Percentiles rank a stretch among this genome's conserved stretches.
phyloP scores from a whole-genome alignment of 306 rosid genomes.

The Fragaria vesca region DNA sequence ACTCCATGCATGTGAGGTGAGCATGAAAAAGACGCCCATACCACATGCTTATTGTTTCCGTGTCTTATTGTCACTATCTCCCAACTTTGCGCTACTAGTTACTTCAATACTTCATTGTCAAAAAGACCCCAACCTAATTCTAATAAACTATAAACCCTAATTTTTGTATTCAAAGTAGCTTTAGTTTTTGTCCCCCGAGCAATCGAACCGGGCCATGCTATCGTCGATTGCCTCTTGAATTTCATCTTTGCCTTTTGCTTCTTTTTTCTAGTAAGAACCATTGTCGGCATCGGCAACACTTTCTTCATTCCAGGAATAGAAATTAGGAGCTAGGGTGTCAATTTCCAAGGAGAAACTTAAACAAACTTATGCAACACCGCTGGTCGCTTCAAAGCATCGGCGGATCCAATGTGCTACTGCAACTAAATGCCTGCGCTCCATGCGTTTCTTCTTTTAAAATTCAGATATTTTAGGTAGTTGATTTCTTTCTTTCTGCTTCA shows the following conservation, averaged over 20 bases:
- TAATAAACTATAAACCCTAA: neutral
- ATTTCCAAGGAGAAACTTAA: neutral
- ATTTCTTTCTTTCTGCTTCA: neutral
- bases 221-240: neutral
- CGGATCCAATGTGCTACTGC: neutral
- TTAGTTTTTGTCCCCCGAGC: neutral
- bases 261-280: neutral
- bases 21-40: slow-evolving; percentile 37
- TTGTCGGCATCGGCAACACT: neutral
- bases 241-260: neutral
- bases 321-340: neutral
- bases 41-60: slow-evolving; percentile 38
- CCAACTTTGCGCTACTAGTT: slow-evolving; percentile 22
- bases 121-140: neutral
- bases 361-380: neutral
- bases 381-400: neutral
- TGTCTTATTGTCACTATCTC: slow-evolving; percentile 23
- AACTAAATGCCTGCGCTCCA: neutral
- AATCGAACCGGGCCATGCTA: neutral
- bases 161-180: neutral
- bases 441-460: neutral
- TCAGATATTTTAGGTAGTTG: neutral
- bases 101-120: neutral
- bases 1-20: slow-evolving; percentile 31
- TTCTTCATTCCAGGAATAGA: neutral